Base-by-base conservation (phyloP, 2,329 filamentous ascomycete species). In the Thermothelomyces thermophilus region DNA sequence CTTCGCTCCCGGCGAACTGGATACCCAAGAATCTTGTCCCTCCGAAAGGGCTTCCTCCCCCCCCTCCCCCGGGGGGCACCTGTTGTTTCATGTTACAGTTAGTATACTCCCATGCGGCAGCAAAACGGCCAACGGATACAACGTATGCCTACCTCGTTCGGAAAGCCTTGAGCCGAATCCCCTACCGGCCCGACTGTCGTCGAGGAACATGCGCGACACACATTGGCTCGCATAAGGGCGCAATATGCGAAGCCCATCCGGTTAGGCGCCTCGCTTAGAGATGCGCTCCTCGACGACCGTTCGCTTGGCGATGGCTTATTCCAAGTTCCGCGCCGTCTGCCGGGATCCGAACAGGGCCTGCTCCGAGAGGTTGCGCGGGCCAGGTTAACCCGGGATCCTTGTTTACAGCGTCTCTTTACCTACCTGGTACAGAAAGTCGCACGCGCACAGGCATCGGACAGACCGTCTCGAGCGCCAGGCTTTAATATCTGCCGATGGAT, bases 1-100 rank as follows among this genome's bases (percentile, higher is more conserved):
- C 39, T 47, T 22, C 19, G 48, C 46, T 53, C 55, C 56, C 58
- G 40, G 45, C 51, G 42, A 48, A 51, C 53, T 58, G 58, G 58
- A 50, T 54, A 37, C 48, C 24, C 33, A 35, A 13, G 26, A 13
- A 35, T 6, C 35, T n/a, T 19, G 36, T 41, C 19, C 17, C 17
- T 46, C 50, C 40, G 43, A 47, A 20, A 30, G 20, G 37, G n/a
- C n/a, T n/a, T 24, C 33, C 33, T 11, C 8, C 33, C 33, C 13
- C 13, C 30, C 14, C 14, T 31, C 14, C 9, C 39, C 39, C n/a
- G n/a, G n/a, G n/a, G n/a, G 45, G 45, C 45, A 35, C 20, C 33
- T 30, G 44, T 41, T 34, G 50, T 56, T 56, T 56, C 54, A 56
- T 26, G 24, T 26, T 26, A 26, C 24, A 26, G 24, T 5, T 46